These are phyloP conservation scores for Fraxinus quadrangulata DNA, from an alignment of 257 asterid species.

Conservation along the genomic window DNA sequence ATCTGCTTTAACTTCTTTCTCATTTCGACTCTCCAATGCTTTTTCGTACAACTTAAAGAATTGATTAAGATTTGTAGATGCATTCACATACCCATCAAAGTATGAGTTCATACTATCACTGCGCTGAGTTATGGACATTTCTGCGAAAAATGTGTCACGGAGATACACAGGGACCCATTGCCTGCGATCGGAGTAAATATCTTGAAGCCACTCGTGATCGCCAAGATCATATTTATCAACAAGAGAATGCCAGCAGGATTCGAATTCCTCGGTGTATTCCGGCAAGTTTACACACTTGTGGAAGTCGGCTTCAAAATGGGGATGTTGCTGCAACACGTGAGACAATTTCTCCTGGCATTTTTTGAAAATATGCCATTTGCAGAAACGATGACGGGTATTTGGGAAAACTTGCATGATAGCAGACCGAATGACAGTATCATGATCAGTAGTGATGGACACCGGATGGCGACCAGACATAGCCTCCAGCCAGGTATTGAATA, in stretches of 20 bases:
- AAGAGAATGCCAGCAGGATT: constrained; percentile 82
- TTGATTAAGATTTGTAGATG: constrained; percentile 84
- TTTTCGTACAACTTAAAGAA: constrained; percentile 89
- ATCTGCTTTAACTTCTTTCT: constrained; percentile 97
- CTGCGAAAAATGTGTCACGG: constrained; percentile 87
- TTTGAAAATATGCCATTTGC: constrained; percentile 97
- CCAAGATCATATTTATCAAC: constrained; percentile 63
- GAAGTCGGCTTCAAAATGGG: constrained; percentile 75
- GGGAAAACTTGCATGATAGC: constrained; percentile 84
- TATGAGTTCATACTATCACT: constrained; percentile 94
- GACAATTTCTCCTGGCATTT: constrained; percentile 93
- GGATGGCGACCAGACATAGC: constrained; percentile 84
- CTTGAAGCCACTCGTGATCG: constrained; percentile 82
- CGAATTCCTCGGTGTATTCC: constrained; percentile 79
- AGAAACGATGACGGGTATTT: constrained; percentile 79
- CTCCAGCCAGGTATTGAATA: constrained; percentile 83
- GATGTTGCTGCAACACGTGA: constrained; percentile 68
- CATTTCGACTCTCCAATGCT: constrained; percentile 94
- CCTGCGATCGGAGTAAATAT: constrained; percentile 63
- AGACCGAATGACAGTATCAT: constrained; percentile 73
- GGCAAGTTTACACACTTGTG: constrained; percentile 88
- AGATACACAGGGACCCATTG: constrained; percentile 96
- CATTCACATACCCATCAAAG: constrained; percentile 94
- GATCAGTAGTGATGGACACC: constrained; percentile 84
- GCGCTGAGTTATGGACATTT: constrained; percentile 83